Conservation (phyloP, 1,284 basidiomycete genomes). For the Trametes hirsuta region DNA sequence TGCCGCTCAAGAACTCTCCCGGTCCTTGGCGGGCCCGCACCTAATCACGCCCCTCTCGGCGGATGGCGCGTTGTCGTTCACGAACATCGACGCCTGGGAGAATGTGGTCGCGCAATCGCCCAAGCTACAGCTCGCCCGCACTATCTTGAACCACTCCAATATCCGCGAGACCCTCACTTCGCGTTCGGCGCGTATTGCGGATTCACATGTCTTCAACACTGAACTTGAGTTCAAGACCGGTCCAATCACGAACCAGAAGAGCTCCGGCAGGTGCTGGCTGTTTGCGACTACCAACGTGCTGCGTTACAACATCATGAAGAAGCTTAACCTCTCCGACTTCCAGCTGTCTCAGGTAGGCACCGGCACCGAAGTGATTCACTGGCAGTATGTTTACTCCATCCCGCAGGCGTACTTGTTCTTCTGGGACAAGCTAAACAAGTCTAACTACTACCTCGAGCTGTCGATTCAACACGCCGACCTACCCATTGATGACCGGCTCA, state of each 20-base stretch:
- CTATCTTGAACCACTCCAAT: constrained; percentile 78
- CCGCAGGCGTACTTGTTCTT: constrained; percentile 85
- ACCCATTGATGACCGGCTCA: constrained; percentile 81
- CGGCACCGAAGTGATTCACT: neutral
- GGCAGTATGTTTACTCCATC: neutral
- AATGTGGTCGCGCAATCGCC: constrained; percentile 55
- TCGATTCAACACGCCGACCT: constrained; percentile 83
- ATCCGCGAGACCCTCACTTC: constrained; percentile 68
- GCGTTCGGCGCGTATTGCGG: constrained; percentile 65
- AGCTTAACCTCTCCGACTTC: constrained; percentile 85
- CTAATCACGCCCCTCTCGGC: constrained; percentile 34
- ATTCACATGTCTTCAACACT: constrained; percentile 86
- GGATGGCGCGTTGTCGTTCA: constrained; percentile 62
- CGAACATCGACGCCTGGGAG: constrained; percentile 71
- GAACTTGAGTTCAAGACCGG: constrained; percentile 79
- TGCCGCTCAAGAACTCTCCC: constrained; percentile 19
- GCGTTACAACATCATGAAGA: constrained; percentile 84
- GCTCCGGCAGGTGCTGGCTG: constrained; percentile 89
- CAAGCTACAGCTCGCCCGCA: constrained; percentile 78
- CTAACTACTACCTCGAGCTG: constrained; percentile 92
- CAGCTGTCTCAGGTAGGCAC: constrained; percentile 80
- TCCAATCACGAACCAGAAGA: constrained; percentile 88
- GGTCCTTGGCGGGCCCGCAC: constrained; percentile 25
- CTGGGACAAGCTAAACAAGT: constrained; percentile 95
- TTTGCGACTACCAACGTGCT: constrained; percentile 91